Base-by-base conservation (phyloP, 257 asterid genomes). In the Fraxinus pennsylvanica region DNA sequence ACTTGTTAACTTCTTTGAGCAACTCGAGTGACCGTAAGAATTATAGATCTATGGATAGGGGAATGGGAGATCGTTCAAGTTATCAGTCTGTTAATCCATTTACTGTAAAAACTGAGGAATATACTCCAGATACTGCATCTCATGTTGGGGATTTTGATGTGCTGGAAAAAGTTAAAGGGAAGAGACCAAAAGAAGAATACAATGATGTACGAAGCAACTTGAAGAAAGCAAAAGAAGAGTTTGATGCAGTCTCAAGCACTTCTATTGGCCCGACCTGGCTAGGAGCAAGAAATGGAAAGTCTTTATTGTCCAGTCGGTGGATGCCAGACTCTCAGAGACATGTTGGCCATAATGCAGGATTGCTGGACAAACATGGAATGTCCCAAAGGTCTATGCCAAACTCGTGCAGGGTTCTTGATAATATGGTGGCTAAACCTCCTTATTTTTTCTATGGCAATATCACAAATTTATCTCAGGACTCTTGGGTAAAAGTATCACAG, bases 401-500 rank as follows among this genome's bases (percentile, higher is more conserved):
- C 74, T 84, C 93, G 30, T 59, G 87, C 79, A 82, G 84, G 81
- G 83, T 78, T 81, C 91, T 88, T 71, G 83, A 80, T 57, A 74
- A 81, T 43, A 79, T 79, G 79, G 91, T 79, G 74, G 89, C 91
- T 50, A 88, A 85, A 75, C 90, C 97, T 68, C 99, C 99, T 19
- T 95, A 95, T 83, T 90, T 95, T 73, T 85, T 93, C 73, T 93
- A 87, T 22, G 99, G 97, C 74, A 86, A 81, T 63, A 87, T 85
- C 61, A 84, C 87, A 2, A 78, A 68, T 66, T 78, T 93, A 79
- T 84, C 92, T 45, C 91, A 63, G 1, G 85, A 50, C 41, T 83
- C 96, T 22, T 95, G 99, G 99, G 90, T 67, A 77, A 93, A 87
- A 83, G 82, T 95, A 72, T 88, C 97, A 14, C 93, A 95, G 81